Evolutionary conservation across 495 filamentous ascomycete genomes (phyloP).

Genomic region (Penicillium mononematosum): DNA sequence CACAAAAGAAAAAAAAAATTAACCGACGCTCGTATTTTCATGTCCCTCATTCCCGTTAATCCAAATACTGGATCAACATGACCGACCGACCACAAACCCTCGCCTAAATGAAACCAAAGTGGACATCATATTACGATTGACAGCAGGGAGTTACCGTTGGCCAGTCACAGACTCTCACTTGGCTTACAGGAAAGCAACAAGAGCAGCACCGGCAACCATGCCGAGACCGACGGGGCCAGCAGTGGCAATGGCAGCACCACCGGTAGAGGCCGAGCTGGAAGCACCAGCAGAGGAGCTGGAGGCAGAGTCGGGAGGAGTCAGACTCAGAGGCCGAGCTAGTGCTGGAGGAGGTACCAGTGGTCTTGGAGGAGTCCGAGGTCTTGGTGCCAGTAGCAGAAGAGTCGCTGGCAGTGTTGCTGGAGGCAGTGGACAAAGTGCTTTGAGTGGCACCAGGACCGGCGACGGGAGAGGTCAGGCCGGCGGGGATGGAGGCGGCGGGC

Average conservation of each 20-base stretch:
- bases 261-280: conserved; percentile 31
- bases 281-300: conserved; percentile 27
- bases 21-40: conserved; percentile 26
- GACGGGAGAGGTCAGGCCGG: conserved; percentile 38
- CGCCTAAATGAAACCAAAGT: not conserved
- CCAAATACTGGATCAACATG: conserved; percentile 4
- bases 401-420: conserved; percentile 18
- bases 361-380: not conserved
- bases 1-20: conserved; percentile 2
- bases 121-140: conserved; percentile 5
- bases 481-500: conserved; percentile 48
- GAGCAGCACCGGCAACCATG: conserved; percentile 45
- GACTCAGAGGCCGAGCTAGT: conserved; percentile 16
- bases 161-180: not conserved
- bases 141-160: not conserved
- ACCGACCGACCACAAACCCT: not conserved
- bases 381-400: conserved; percentile 14
- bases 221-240: conserved; percentile 40
- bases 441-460: conserved; percentile 23
- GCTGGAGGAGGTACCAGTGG: conserved; percentile 8
- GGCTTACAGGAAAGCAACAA: conserved; percentile 49
- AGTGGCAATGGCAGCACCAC: conserved; percentile 38
- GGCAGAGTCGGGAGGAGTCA: conserved; percentile 15
- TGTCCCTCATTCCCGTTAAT: conserved; percentile 28
- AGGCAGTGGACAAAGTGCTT: conserved; percentile 7